These are phyloP conservation scores for Fraxinus velutina DNA, from an alignment of 305 asterid species.

Conservation along the genomic window DNA sequence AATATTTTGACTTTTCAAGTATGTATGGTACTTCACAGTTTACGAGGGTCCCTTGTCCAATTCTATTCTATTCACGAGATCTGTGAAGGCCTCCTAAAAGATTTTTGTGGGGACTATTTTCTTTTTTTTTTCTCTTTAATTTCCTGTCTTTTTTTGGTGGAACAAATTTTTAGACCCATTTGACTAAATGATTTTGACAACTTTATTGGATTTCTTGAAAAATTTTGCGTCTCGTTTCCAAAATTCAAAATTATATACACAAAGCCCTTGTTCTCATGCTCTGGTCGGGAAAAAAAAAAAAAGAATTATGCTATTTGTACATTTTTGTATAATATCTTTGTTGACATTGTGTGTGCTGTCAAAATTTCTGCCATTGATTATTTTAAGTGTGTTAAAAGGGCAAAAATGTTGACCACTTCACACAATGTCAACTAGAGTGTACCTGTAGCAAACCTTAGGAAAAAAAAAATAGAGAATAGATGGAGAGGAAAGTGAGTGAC, in stretches of 20 bases:
- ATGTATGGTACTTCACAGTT: background rate
- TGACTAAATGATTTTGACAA: background rate
- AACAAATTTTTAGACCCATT: background rate
- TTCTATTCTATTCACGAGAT: background rate
- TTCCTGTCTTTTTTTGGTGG: background rate
- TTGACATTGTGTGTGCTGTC: background rate
- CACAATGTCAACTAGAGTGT: background rate
- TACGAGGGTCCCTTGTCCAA: background rate
- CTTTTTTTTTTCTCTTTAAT: background rate
- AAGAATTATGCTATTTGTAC: too few species aligned
- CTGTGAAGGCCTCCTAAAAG: background rate
- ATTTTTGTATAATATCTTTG: too few species aligned
- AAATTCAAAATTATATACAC: background rate
- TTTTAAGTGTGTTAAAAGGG: background rate
- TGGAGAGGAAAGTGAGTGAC: background rate
- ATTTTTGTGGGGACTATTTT: background rate
- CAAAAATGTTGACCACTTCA: background rate
- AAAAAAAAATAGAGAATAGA: background rate
- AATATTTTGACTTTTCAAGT: conserved; percentile 10
- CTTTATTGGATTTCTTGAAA: background rate
- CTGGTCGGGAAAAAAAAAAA: too few species aligned
- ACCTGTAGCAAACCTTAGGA: background rate
- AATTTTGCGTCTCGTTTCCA: background rate
- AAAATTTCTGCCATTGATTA: background rate
- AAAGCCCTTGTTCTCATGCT: background rate